These are phyloP conservation scores for Suillus tomentosus DNA, from an alignment of 768 basidiomycete genomes.

Conservation along the genomic window DNA sequence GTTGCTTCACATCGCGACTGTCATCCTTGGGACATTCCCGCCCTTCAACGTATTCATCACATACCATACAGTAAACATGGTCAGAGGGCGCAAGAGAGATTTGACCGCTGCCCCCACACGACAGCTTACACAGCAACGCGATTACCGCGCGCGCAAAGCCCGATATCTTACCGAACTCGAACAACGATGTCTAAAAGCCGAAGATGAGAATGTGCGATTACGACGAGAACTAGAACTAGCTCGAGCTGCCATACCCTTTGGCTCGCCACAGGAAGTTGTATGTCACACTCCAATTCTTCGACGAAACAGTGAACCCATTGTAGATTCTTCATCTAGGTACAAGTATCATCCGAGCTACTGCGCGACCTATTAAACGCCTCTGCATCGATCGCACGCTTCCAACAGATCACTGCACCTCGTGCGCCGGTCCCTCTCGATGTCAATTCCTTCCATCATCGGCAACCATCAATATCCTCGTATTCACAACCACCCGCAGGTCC, in stretches of 20 bases:
- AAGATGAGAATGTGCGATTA: slow-evolving; percentile 55
- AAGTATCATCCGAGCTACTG: slow-evolving; percentile 54
- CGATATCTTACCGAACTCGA: slow-evolving; percentile 59
- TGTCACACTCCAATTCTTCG: slow-evolving; percentile 14
- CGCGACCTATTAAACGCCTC: slow-evolving; percentile 48
- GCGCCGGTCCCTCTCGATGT: slow-evolving; percentile 17
- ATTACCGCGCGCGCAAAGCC: slow-evolving; percentile 64
- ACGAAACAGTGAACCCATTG: slow-evolving; percentile 5
- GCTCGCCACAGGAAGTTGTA: slow-evolving; percentile 32
- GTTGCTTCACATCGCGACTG: background rate
- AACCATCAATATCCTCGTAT: slow-evolving; percentile 12
- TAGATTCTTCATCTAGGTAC: slow-evolving; percentile 38
- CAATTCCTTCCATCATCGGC: background rate
- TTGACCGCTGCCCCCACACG: slow-evolving; percentile 59
- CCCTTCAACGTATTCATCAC: background rate
- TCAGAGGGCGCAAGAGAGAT: slow-evolving; percentile 68
- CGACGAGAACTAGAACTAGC: slow-evolving; percentile 49
- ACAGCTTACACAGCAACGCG: slow-evolving; percentile 61
- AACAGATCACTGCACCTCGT: slow-evolving; percentile 46
- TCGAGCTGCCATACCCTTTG: slow-evolving; percentile 40
- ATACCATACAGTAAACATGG: slow-evolving; percentile 40
- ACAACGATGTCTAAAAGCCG: slow-evolving; percentile 50
- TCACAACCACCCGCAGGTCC: slow-evolving; percentile 15
- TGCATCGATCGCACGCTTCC: slow-evolving; percentile 55
- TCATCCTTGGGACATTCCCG: too few species aligned